These are phyloP conservation scores for Eleusine indica DNA, from an alignment of 176 grass and related monocot genomes.

Conservation along the genomic window DNA sequence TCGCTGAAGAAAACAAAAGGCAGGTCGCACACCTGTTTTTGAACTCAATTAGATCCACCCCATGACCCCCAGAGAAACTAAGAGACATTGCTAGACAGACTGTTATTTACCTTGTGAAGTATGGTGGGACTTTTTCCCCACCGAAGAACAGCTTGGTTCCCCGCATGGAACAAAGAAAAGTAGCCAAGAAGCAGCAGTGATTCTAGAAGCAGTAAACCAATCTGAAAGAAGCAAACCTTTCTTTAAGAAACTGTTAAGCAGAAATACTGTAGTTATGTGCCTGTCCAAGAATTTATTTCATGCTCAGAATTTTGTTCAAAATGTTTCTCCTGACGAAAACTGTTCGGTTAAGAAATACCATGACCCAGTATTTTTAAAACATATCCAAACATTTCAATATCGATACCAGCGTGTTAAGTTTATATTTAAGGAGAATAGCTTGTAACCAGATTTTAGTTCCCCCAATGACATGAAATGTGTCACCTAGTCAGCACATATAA, in stretches of 20 bases:
- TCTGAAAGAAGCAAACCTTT: slow-evolving; percentile 40
- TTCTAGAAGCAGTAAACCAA: slow-evolving; percentile 91
- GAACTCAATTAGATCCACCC: slow-evolving; percentile 47
- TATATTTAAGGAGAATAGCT: neutral
- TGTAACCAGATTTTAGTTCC: neutral
- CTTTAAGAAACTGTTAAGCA: neutral
- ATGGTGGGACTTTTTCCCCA: slow-evolving; percentile 99
- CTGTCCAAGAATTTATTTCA: neutral
- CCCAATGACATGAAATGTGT: slow-evolving; percentile 2
- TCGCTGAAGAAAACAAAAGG: slow-evolving; percentile 96
- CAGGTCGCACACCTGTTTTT: slow-evolving; percentile 92
- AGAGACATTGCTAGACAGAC: slow-evolving; percentile 14
- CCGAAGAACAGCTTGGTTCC: slow-evolving; percentile 95
- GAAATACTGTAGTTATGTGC: neutral
- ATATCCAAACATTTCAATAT: slow-evolving; percentile 6
- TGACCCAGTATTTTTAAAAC: neutral
- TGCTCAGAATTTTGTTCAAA: slow-evolving; percentile 28
- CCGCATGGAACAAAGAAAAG: slow-evolving; percentile 97
- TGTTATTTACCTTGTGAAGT: slow-evolving; percentile 85
- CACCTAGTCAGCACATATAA: slow-evolving; percentile 19
- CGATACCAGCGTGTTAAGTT: neutral
- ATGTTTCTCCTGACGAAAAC: neutral
- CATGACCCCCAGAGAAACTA: neutral
- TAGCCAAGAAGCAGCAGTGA: slow-evolving; percentile 89
- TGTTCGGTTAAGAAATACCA: slow-evolving; percentile 5